phyloP scores from a whole-genome alignment of 2,329 filamentous ascomycete genomes.

The Aspergillus quadricinctus region DNA sequence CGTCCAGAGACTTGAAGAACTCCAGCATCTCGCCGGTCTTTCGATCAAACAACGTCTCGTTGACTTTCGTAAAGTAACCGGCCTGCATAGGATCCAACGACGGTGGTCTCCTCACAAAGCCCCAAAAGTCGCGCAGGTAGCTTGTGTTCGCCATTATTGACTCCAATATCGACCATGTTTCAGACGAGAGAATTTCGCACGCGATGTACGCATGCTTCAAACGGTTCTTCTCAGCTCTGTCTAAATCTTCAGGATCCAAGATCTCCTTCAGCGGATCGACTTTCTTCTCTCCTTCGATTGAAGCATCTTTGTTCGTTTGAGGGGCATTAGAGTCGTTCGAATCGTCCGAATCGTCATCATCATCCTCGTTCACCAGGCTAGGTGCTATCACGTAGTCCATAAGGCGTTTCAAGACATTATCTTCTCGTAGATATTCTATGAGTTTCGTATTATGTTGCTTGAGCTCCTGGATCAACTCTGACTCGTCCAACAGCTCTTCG shows the following conservation, averaged over 20 bases:
- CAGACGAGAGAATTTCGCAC: constrained; percentile 88
- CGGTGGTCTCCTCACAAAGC: constrained; percentile 76
- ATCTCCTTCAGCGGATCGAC: constrained; percentile 31
- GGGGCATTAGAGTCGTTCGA: constrained; percentile 42
- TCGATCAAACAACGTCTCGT: constrained; percentile 94
- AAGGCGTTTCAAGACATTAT: constrained; percentile 75
- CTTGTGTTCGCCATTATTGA: constrained; percentile 80
- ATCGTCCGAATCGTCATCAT: constrained; percentile 50
- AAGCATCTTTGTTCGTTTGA: constrained; percentile 24
- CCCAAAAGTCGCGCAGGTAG: constrained; percentile 81
- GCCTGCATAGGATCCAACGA: constrained; percentile 90
- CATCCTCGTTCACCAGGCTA: constrained; percentile 49
- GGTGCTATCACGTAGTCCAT: constrained; percentile 89
- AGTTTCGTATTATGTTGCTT: constrained; percentile 98
- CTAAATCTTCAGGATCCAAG: constrained; percentile 45
- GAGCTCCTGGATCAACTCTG: constrained; percentile 92
- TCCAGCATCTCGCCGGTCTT: constrained; percentile 97
- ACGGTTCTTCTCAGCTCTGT: constrained; percentile 83
- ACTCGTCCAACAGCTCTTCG: constrained; percentile 93
- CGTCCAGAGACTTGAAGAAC: constrained; percentile 77
- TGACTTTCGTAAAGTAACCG: constrained; percentile 98
- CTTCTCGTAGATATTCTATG: constrained; percentile 89
- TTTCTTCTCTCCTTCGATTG: constrained; percentile 37
- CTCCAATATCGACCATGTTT: constrained; percentile 95
- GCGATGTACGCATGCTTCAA: constrained; percentile 92